These are phyloP conservation scores for Penicillium rolfsii DNA, from an alignment of 2,329 filamentous ascomycete genomes.

Conservation along the genomic window DNA sequence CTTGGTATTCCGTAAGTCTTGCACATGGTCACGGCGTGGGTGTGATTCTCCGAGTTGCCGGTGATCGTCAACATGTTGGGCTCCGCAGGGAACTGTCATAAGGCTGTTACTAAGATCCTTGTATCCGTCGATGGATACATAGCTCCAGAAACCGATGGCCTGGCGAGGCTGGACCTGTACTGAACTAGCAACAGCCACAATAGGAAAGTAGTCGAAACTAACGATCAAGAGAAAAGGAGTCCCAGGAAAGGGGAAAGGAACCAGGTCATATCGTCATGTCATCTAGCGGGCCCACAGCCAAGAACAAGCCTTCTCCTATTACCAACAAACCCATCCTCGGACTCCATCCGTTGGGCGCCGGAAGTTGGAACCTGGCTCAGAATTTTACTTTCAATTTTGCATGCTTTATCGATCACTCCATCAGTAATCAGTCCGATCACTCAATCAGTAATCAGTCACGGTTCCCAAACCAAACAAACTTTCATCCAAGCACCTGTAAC, in stretches of 20 bases:
- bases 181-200: background rate
- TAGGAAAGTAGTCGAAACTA: background rate
- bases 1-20: background rate
- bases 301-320: background rate
- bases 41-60: background rate
- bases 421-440: conserved; percentile 1
- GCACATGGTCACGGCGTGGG: conserved; percentile 2
- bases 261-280: background rate
- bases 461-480: background rate
- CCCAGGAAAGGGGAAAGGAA: background rate
- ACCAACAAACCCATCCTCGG: background rate
- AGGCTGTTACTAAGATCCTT: background rate
- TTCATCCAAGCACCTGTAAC: background rate
- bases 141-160: background rate
- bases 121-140: background rate
- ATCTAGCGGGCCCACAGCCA: background rate
- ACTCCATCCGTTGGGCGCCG: background rate
- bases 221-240: background rate
- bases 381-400: background rate
- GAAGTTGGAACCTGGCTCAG: background rate
- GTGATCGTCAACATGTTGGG: background rate
- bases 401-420: background rate
- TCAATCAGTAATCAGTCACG: background rate
- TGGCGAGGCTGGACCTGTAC: background rate
- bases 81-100: background rate